Conservation (phyloP, 768 basidiomycete genomes). For the Cyathus striatus region DNA sequence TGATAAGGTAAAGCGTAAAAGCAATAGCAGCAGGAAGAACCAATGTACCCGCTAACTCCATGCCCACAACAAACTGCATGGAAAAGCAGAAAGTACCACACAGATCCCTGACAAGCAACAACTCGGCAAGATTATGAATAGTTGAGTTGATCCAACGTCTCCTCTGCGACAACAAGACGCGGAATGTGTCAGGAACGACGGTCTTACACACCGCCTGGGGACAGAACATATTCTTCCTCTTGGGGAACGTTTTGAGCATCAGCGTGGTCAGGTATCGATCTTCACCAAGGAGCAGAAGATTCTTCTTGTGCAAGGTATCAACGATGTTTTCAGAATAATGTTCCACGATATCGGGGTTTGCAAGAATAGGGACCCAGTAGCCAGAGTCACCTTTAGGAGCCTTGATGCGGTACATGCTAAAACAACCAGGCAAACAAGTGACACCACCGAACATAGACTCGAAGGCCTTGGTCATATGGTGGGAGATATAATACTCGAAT, state of each 20-base stretch:
- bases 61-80: conserved; percentile 98
- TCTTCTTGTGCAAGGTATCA: conserved; percentile 99
- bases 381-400: conserved; percentile 94
- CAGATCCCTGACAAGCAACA: conserved; percentile 92
- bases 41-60: conserved; percentile 95
- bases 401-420: conserved; percentile 99
- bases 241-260: conserved; percentile 98
- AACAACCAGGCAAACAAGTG: conserved; percentile 98
- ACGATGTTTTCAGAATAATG: conserved; percentile 99
- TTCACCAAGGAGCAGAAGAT: conserved; percentile 92
- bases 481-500: conserved; percentile 99
- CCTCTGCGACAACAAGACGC: conserved; percentile 89
- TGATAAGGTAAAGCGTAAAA: conserved; percentile 92
- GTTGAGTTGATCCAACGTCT: conserved; percentile 99
- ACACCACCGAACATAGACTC: conserved; percentile 99
- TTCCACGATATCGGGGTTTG: conserved; percentile 97
- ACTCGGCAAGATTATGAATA: conserved; percentile 94
- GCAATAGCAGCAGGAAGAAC: conserved; percentile 96
- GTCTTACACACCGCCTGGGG: conserved; percentile 99
- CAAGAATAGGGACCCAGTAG: conserved; percentile 98
- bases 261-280: conserved; percentile 98
- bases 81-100: conserved; percentile 99
- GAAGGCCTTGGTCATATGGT: conserved; percentile 98
- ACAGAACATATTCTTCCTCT: conserved; percentile 98
- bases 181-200: conserved; percentile 94